phyloP scores from a whole-genome alignment of 129 eudicot genomes.

The Cynara cardunculus region DNA sequence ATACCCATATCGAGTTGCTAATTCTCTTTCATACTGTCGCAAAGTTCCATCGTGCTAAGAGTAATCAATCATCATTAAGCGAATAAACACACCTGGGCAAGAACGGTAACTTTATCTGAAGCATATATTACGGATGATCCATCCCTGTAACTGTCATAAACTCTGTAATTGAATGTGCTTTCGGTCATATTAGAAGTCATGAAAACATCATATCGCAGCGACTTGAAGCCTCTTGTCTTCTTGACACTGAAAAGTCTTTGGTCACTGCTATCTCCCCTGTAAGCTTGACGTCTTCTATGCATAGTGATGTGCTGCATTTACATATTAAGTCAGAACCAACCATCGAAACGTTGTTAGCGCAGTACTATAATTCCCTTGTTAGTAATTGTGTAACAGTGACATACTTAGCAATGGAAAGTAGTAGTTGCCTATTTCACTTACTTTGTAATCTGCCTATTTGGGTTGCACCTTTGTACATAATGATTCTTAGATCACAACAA shows the following conservation, averaged over 20 bases:
- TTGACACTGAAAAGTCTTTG: conserved; percentile 32
- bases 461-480: not conserved
- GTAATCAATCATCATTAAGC: not conserved
- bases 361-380: not conserved
- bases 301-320: conserved; percentile 30
- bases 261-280: conserved; percentile 35
- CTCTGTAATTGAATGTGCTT: conserved; percentile 36
- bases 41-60: not conserved
- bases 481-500: not conserved
- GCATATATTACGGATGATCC: conserved; percentile 35
- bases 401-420: not conserved
- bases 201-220: conserved; percentile 28
- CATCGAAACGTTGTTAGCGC: not conserved
- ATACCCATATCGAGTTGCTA: not conserved
- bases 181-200: conserved; percentile 38
- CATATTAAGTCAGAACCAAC: not conserved
- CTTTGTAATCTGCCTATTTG: not conserved
- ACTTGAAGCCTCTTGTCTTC: conserved; percentile 32
- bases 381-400: not conserved
- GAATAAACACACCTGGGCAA: conserved; percentile 23
- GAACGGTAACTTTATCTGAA: conserved; percentile 27
- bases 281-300: conserved; percentile 40
- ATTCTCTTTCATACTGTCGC: not conserved
- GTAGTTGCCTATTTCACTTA: too few species aligned
- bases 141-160: conserved; percentile 31